Evolutionary conservation across 768 basidiomycete genomes (phyloP).

Genomic region (Lactarius hatsudake): DNA sequence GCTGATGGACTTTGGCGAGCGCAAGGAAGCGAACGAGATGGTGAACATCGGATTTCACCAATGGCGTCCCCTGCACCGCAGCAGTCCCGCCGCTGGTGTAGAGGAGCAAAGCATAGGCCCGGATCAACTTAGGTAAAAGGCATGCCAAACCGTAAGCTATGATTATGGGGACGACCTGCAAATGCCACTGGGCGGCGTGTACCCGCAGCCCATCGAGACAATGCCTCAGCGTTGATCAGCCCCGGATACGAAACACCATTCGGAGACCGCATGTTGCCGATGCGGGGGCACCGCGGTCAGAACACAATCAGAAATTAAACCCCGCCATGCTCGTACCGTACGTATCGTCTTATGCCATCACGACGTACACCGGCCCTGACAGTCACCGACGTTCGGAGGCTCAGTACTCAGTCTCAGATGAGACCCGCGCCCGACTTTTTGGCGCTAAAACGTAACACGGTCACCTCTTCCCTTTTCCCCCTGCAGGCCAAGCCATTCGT

Average conservation of each 20-base stretch:
- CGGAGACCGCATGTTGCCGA: constrained; percentile 1
- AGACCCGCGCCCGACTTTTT: background rate
- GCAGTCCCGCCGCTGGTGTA: background rate
- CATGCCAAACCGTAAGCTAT: background rate
- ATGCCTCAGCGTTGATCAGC: background rate
- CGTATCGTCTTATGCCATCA: background rate
- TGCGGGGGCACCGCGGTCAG: constrained; percentile 1
- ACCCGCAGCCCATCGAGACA: constrained; percentile 1
- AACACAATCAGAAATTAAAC: background rate
- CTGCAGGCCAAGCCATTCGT: background rate
- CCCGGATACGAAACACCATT: background rate
- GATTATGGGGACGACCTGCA: background rate
- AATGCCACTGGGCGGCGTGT: background rate
- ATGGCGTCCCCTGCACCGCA: background rate
- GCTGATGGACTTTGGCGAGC: background rate
- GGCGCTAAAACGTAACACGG: background rate
- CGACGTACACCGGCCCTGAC: background rate
- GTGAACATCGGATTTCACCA: background rate
- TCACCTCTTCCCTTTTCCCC: background rate
- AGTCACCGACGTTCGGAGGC: background rate
- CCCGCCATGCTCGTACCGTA: constrained; percentile 1
- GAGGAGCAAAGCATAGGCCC: background rate
- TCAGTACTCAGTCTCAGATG: background rate
- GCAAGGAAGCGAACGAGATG: background rate
- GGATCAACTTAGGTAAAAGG: background rate